Base-by-base conservation (phyloP, 164 flowering plant genomes). In the Saururus chinensis region DNA sequence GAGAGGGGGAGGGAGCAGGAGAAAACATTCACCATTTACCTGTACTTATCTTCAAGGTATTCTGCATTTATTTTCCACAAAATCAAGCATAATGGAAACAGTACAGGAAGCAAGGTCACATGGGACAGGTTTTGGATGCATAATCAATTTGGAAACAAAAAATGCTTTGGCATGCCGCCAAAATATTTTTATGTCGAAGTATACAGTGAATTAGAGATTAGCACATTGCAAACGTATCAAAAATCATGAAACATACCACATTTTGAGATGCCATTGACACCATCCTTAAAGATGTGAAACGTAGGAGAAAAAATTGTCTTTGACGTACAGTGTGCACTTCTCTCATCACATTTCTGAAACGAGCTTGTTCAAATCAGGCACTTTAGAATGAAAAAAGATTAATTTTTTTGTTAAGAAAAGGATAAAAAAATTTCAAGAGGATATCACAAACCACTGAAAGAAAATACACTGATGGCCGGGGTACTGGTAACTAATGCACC, bases 241-340 rank as follows among this genome's bases (percentile, higher is more conserved):
- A n/a, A n/a, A n/a, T n/a, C n/a, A n/a, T 8, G 12, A 41, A 41
- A 45, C 49, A 17, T 55, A 55, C 58, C 58, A 23, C 30, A 0
- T 55, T 24, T 69, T 85, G 91, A 88, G 72, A 68, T 77, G 66
- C 69, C 55, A 10, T 69, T 63, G 68, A 70, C 85, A 49, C 74
- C 73, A 66, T 69, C 66, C 66, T 75, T 80, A 16, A 92, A 60
- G 60, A 69, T 52, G 57, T 88, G 95, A 76, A 84, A 89, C 54
- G 83, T 21, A 42, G 98, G 98, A 62, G 98, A 93, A 74, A 93
- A 93, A 69, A 93, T 80, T 23, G 96, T 86, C 48, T 76, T 80
- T 20, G 68, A 52, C 23, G 49, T 68, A 35, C 64, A 49, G 60
- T 72, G 54, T 63, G 56, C 66, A 68, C 67, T 58, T 60, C 42